Percentiles rank a stretch among this genome's conserved stretches.
Evolutionary conservation across 805 yeast genomes (phyloP).

Genomic region (Hanseniaspora lindneri): DNA sequence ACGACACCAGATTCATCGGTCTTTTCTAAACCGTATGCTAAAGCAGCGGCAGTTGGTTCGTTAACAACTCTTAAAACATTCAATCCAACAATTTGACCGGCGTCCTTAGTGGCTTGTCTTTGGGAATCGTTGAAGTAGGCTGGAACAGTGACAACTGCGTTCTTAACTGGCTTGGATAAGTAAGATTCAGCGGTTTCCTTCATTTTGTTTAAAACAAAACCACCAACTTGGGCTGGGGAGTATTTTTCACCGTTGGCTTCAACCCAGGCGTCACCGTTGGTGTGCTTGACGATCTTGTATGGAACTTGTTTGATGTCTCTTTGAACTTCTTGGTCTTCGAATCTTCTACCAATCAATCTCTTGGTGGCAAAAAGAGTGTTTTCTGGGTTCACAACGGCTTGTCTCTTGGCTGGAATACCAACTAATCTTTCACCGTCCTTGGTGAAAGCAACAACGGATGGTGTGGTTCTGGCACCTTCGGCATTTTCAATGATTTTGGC

Average conservation of each 20-base stretch:
- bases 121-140: constrained; percentile 77
- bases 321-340: constrained; percentile 80
- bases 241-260: constrained; percentile 77
- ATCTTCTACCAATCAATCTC: constrained; percentile 88
- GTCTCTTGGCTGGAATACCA: constrained; percentile 93
- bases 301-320: constrained; percentile 81
- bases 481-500: constrained; percentile 69
- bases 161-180: constrained; percentile 73
- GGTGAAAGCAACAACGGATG: constrained; percentile 90
- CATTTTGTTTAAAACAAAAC: constrained; percentile 88
- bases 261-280: constrained; percentile 93
- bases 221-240: constrained; percentile 94
- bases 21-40: constrained; percentile 90
- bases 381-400: constrained; percentile 87
- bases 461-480: constrained; percentile 79
- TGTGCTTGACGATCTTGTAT: constrained; percentile 78
- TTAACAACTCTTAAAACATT: constrained; percentile 70
- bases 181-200: constrained; percentile 94
- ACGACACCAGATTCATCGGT: constrained; percentile 56
- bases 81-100: constrained; percentile 93
- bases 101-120: constrained; percentile 84
- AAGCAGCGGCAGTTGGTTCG: constrained; percentile 85
- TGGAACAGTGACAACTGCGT: constrained; percentile 86
- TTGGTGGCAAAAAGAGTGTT: constrained; percentile 91
- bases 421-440: constrained; percentile 83